Evolutionary conservation across 208 protist species (phyloP).

Genomic region (Novymonas esmeraldas): DNA sequence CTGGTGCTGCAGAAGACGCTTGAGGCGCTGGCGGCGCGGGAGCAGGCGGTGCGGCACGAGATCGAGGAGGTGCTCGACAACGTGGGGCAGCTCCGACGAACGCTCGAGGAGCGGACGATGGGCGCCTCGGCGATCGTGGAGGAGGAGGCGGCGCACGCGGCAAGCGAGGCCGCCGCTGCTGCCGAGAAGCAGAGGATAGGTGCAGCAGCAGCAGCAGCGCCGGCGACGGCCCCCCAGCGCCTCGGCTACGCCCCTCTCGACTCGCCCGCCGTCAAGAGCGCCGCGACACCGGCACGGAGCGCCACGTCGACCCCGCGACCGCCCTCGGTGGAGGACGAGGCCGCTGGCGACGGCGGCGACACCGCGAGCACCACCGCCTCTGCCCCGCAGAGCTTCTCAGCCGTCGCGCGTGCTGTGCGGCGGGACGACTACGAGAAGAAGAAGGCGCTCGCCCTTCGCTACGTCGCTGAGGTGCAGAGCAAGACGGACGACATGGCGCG

Average conservation of each 20-base stretch:
- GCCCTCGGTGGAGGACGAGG: not conserved
- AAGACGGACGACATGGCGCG: slow-evolving; percentile 19
- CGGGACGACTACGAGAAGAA: slow-evolving; percentile 32
- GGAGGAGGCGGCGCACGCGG: slow-evolving; percentile 11
- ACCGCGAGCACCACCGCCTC: not conserved
- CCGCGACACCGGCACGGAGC: not conserved
- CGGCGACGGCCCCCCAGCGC: not conserved
- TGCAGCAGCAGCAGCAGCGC: not conserved
- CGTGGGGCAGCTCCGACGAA: slow-evolving; percentile 28
- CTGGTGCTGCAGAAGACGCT: slow-evolving; percentile 53
- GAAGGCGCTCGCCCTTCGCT: slow-evolving; percentile 35
- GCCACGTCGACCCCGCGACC: not conserved
- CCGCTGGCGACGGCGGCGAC: not conserved
- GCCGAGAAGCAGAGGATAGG: not conserved
- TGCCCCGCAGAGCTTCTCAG: slow-evolving; percentile 1
- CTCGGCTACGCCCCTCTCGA: not conserved
- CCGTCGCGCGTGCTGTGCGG: not conserved
- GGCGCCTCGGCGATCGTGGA: slow-evolving; percentile 28
- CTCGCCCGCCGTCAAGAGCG: not conserved
- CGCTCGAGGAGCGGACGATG: slow-evolving; percentile 42
- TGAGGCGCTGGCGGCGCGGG: slow-evolving; percentile 24
- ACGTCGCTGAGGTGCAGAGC: slow-evolving; percentile 26
- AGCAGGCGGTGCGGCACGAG: slow-evolving; percentile 27
- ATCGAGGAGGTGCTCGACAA: slow-evolving; percentile 17
- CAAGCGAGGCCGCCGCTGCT: slow-evolving; percentile 3